These are phyloP conservation scores for Dipteronia sinensis DNA, from an alignment of 345 rosid genomes.

Conservation along the genomic window DNA sequence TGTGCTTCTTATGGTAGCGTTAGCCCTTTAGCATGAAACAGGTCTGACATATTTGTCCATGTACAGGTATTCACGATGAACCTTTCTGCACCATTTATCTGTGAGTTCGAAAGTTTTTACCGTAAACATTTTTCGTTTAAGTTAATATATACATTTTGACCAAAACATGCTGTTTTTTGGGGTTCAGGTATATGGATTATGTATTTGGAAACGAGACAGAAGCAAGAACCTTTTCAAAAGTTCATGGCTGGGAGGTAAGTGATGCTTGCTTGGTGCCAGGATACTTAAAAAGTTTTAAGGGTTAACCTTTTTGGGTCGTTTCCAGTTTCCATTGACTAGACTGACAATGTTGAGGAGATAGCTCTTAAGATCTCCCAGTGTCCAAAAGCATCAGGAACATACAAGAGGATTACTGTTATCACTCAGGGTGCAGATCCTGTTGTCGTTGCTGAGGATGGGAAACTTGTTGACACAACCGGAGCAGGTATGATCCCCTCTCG, in stretches of 20 bases:
- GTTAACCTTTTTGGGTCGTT: background rate
- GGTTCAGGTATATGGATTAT: slow-evolving; percentile 74
- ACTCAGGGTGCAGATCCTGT: slow-evolving; percentile 99
- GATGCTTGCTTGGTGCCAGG: background rate
- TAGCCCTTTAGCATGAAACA: slow-evolving; percentile 13
- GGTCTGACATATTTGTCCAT: slow-evolving; percentile 10
- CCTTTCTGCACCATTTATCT: slow-evolving; percentile 97
- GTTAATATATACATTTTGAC: slow-evolving; percentile 2
- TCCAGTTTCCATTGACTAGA: slow-evolving; percentile 40
- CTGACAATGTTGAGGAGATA: slow-evolving; percentile 86
- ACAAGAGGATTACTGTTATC: slow-evolving; percentile 87
- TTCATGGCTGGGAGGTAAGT: slow-evolving; percentile 94
- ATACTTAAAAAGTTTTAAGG: background rate
- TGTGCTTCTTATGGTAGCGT: background rate
- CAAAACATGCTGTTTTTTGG: background rate
- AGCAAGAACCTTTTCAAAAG: slow-evolving; percentile 87
- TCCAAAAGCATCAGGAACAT: slow-evolving; percentile 81
- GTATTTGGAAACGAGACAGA: slow-evolving; percentile 96
- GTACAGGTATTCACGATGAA: slow-evolving; percentile 80
- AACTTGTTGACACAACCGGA: slow-evolving; percentile 91
- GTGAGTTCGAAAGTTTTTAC: slow-evolving; percentile 81
- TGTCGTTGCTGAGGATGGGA: slow-evolving; percentile 90
- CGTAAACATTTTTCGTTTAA: slow-evolving; percentile 42
- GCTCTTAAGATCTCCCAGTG: slow-evolving; percentile 82
- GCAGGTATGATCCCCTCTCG: slow-evolving; percentile 59